These are phyloP conservation scores for Drosera spatulata DNA, from an alignment of 179 eudicot species.

Conservation along the genomic window DNA sequence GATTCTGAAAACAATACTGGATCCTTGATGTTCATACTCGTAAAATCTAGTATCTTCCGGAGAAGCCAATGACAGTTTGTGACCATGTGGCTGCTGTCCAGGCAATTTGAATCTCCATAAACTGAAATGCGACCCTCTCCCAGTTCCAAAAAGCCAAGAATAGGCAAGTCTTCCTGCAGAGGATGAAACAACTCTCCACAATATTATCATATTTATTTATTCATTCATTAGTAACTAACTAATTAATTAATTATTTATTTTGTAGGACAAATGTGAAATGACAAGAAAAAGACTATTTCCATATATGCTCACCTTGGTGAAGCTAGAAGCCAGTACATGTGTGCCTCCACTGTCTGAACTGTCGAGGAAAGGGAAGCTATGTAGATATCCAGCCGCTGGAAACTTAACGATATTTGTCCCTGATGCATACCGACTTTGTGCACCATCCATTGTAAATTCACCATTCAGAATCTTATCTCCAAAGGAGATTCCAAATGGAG, in stretches of 20 bases:
- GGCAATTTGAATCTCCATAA: conserved; percentile 93
- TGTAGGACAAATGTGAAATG: too few species aligned
- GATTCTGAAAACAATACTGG: conserved; percentile 70
- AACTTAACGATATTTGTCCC: conserved; percentile 82
- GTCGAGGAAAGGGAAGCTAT: conserved; percentile 80
- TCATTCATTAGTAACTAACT: neutral
- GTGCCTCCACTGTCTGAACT: conserved; percentile 78
- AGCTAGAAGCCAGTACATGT: conserved; percentile 44
- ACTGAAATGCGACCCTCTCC: conserved; percentile 81
- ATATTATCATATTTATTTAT: too few species aligned
- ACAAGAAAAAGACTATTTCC: neutral
- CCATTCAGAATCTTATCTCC: conserved; percentile 95
- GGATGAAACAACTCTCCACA: neutral
- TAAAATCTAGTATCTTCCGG: conserved; percentile 71
- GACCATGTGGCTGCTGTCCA: conserved; percentile 99
- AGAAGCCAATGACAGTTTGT: conserved; percentile 92
- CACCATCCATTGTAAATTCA: conserved; percentile 72
- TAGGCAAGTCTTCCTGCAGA: conserved; percentile 59
- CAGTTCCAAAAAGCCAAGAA: conserved; percentile 68
- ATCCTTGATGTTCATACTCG: conserved; percentile 57
- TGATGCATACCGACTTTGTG: conserved; percentile 87
- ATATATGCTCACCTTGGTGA: conserved; percentile 43
- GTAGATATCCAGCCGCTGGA: conserved; percentile 88
- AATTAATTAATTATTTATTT: neutral
- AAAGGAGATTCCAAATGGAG: conserved; percentile 89